Evolutionary conservation across 768 basidiomycete genomes (phyloP).

Genomic region (Lactarius trivialis): DNA sequence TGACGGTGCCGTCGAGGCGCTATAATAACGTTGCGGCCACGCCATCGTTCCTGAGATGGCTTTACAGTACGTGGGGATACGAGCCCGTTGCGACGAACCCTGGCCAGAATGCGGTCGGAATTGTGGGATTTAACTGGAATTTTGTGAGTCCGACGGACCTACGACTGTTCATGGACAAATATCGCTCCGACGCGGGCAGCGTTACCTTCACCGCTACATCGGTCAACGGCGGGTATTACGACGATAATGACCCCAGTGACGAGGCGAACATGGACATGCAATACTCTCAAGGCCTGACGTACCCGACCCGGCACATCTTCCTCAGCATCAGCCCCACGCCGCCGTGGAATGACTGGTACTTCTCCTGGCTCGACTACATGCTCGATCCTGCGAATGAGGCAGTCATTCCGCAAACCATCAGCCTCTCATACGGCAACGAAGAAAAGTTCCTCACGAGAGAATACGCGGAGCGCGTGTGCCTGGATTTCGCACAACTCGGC

Average conservation of each 20-base stretch:
- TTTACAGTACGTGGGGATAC: too few species aligned
- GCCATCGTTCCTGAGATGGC: too few species aligned
- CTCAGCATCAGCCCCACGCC: too few species aligned
- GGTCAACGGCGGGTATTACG: not conserved
- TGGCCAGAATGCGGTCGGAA: too few species aligned
- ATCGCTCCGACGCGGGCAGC: not conserved
- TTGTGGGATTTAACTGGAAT: too few species aligned
- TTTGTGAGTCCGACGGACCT: not conserved
- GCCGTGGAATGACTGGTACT: too few species aligned
- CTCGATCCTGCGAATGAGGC: too few species aligned
- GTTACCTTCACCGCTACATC: not conserved
- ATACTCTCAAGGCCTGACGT: not conserved
- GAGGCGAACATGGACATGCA: not conserved
- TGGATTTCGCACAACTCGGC: not conserved
- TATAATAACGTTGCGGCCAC: too few species aligned
- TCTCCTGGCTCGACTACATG: too few species aligned
- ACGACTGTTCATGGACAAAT: not conserved
- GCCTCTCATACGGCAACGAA: not conserved
- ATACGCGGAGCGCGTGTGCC: not conserved
- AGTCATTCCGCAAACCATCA: too few species aligned
- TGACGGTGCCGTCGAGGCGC: too few species aligned
- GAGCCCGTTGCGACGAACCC: too few species aligned
- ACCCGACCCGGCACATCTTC: not conserved
- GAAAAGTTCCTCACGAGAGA: not conserved
- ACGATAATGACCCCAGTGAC: not conserved